Conservation (phyloP, 2,329 filamentous ascomycete genomes). For the Parascedosporium putredinis region DNA sequence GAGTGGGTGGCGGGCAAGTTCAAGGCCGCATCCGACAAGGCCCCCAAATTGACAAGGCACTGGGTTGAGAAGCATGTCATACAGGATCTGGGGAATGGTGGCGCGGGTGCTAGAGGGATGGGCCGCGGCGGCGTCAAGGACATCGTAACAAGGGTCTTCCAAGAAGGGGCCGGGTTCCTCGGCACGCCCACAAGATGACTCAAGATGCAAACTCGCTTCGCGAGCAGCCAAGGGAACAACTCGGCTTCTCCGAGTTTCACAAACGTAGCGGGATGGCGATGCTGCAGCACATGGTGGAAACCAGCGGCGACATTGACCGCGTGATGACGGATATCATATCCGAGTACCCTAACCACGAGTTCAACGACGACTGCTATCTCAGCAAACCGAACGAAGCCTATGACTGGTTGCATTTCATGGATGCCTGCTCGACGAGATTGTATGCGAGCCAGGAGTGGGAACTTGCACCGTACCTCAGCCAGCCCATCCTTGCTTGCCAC, state of each 20-base stretch:
- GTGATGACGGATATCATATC: conserved; percentile 77
- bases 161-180: conserved; percentile 67
- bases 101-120: conserved; percentile 59
- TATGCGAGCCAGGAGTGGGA: conserved; percentile 90
- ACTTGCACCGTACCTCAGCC: conserved; percentile 73
- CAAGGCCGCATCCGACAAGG: conserved; percentile 30
- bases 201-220: conserved; percentile 19
- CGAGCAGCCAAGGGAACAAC: conserved; percentile 46
- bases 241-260: conserved; percentile 62
- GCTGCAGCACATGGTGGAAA: conserved; percentile 65
- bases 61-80: conserved; percentile 69
- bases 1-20: conserved; percentile 76
- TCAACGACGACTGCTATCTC: conserved; percentile 85
- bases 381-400: conserved; percentile 81
- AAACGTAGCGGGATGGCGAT: conserved; percentile 65
- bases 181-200: conserved; percentile 35
- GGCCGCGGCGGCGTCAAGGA: conserved; percentile 64
- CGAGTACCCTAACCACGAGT: conserved; percentile 76
- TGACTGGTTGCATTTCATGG: conserved; percentile 94
- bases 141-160: conserved; percentile 68
- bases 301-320: conserved; percentile 66
- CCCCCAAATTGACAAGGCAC: conserved; percentile 50
- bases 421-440: conserved; percentile 66
- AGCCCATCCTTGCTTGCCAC: conserved; percentile 83
- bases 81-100: conserved; percentile 57